These are phyloP conservation scores for Cochlearia excelsa DNA, from an alignment of 345 rosid species.

Conservation along the genomic window DNA sequence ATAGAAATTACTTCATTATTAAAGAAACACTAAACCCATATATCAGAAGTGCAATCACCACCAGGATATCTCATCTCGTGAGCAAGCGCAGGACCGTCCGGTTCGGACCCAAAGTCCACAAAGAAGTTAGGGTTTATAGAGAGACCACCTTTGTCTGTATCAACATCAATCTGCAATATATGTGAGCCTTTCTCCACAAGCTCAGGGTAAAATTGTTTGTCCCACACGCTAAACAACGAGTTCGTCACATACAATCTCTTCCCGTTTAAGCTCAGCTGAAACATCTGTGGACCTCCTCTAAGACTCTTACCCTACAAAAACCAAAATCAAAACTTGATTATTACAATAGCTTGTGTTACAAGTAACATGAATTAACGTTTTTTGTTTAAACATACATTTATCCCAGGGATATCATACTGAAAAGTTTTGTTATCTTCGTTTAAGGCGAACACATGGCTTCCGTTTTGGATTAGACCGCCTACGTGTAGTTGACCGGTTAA, in stretches of 20 bases:
- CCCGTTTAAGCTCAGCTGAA: constrained; percentile 82
- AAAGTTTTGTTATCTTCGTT: constrained; percentile 56
- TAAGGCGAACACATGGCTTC: constrained; percentile 54
- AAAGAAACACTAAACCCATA: constrained; percentile 43
- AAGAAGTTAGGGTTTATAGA: constrained; percentile 62
- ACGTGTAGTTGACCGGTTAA: constrained; percentile 75
- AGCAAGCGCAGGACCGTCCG: constrained; percentile 79
- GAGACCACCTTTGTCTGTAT: constrained; percentile 72
- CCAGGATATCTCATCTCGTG: constrained; percentile 94
- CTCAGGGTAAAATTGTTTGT: constrained; percentile 74
- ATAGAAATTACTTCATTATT: no score
- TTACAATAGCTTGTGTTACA: background rate
- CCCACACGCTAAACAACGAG: constrained; percentile 83
- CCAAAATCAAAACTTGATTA: background rate
- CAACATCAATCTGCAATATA: constrained; percentile 73
- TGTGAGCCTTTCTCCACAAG: constrained; percentile 76
- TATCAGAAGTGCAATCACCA: constrained; percentile 89
- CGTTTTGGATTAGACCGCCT: constrained; percentile 64
- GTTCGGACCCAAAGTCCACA: constrained; percentile 77
- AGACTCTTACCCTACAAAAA: constrained; percentile 49
- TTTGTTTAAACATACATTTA: constrained; percentile 39
- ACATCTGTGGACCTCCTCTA: constrained; percentile 90
- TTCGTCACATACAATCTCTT: constrained; percentile 81
- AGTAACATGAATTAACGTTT: background rate
- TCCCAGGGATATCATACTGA: constrained; percentile 65